Evolutionary conservation across 2,329 filamentous ascomycete genomes (phyloP).

Genomic region (Grosmannia clavigera): DNA sequence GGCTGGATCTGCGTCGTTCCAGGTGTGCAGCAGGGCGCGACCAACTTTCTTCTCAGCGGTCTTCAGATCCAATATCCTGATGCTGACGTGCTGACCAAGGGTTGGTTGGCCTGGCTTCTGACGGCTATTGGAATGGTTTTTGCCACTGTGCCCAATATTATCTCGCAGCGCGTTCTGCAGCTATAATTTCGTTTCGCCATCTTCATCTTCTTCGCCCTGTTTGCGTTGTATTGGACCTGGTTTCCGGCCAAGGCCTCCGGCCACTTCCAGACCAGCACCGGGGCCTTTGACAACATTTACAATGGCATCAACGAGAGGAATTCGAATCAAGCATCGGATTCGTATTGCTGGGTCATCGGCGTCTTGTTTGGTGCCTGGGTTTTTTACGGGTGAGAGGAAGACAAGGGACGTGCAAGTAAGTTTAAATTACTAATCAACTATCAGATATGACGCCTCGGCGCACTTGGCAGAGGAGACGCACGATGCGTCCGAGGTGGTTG

Average conservation of each 20-base stretch:
- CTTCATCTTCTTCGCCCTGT: slow-evolving; percentile 22
- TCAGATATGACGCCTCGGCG: slow-evolving; percentile 20
- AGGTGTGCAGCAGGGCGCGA: slow-evolving; percentile 25
- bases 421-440: neutral
- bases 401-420: neutral
- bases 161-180: slow-evolving; percentile 32
- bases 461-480: slow-evolving; percentile 26
- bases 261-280: slow-evolving; percentile 21
- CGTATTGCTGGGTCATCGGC: slow-evolving; percentile 24
- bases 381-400: slow-evolving; percentile 16
- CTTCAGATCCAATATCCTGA: slow-evolving; percentile 25
- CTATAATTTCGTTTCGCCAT: slow-evolving; percentile 25
- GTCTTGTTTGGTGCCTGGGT: slow-evolving; percentile 24
- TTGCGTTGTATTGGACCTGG: slow-evolving; percentile 26
- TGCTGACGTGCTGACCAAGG: slow-evolving; percentile 18
- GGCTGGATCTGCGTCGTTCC: slow-evolving; percentile 25
- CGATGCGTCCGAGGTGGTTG: slow-evolving; percentile 22
- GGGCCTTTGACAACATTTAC: slow-evolving; percentile 23
- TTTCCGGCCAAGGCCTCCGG: slow-evolving; percentile 22
- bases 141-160: slow-evolving; percentile 39
- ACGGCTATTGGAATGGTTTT: slow-evolving; percentile 29
- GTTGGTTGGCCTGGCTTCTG: slow-evolving; percentile 29
- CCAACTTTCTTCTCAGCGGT: slow-evolving; percentile 26
- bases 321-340: slow-evolving; percentile 21
- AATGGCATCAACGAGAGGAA: slow-evolving; percentile 25